Percentiles rank a stretch among this genome's conserved stretches.
phyloP scores from a whole-genome alignment of 208 protist genomes.

The Acanthamoeba polyphaga region DNA sequence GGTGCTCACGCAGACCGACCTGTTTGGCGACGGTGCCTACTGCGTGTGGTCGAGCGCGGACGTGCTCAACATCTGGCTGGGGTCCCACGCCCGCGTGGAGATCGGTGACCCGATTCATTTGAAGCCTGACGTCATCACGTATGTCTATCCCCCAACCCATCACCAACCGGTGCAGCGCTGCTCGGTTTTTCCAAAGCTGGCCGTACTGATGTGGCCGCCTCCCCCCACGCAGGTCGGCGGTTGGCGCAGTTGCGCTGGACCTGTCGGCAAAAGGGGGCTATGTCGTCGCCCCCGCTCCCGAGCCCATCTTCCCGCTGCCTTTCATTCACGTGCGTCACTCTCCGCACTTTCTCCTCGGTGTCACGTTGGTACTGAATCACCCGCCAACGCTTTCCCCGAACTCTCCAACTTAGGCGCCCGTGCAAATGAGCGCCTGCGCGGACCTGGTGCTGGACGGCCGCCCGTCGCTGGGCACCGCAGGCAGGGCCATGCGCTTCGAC shows the following conservation, averaged over 20 bases:
- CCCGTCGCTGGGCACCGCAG: constrained; percentile 2
- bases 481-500: not conserved
- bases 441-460: constrained; percentile 29
- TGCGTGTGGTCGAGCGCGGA: constrained; percentile 6
- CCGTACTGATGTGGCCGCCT: not conserved
- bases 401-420: not conserved
- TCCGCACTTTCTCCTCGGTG: not conserved
- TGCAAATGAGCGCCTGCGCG: constrained; percentile 31
- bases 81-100: not conserved
- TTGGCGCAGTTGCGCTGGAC: not conserved
- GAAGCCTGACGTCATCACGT: not conserved
- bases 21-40: constrained; percentile 35
- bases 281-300: not conserved
- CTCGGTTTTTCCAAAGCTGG: no score
- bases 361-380: no score
- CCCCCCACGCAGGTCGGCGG: not conserved
- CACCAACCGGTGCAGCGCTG: no score
- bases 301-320: constrained; percentile 5
- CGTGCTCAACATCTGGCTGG: constrained; percentile 26
- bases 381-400: not conserved
- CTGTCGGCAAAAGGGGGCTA: not conserved
- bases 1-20: not conserved
- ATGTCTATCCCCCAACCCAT: not conserved
- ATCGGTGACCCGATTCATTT: not conserved
- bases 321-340: not conserved